Evolutionary conservation across 129 eudicot species (phyloP), one percentile per base, ranked within the genome.

Genomic region (Gnaphalium uliginosum): DNA sequence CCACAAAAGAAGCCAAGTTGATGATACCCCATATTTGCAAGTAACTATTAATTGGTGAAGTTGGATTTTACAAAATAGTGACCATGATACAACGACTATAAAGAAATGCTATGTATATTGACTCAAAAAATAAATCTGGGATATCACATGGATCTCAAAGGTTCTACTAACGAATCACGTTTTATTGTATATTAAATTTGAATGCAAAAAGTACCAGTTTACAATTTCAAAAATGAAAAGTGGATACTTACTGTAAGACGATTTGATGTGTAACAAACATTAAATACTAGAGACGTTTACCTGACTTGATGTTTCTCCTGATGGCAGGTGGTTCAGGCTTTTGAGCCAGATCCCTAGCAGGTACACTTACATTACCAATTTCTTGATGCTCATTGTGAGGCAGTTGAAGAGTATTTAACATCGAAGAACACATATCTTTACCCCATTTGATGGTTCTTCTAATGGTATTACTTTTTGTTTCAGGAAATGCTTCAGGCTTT

Each of bases 401-500:
- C 9, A 25, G 25, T 18, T 51, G 26, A 3, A 19, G 30, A 15
- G 37, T 15, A 73, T 1, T 24, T 37, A 17, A 18, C 19, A 41
- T 26, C 70, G 17, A 60, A 37, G 48, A 14, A 26, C 43, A 24
- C 8, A 74, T 19, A 39, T 25, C 19, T 26, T 62, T 61, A 81
- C 80, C 53, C 68, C 43, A 17, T 0, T 72, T 8, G 33, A 72
- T 54, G 19, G 50, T 23, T 77, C 72, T 69, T 72, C 24, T 18
- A 14, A 77, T 8, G 41, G 18, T 30, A 72, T n/a, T 65, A n/a
- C 19, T 18, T 35, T 32, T 53, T 50, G 43, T n/a, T 51, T 59
- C 75, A 21, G 21, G 23, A 69, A 81, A 85, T 68, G 76, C 83
- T 24, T 72, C 66, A 17, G 85, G 81, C 54, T 81, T 85, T 69